Base-by-base conservation (phyloP, 371 early-diverging fungal genomes). In the Mortierella sp. region DNA sequence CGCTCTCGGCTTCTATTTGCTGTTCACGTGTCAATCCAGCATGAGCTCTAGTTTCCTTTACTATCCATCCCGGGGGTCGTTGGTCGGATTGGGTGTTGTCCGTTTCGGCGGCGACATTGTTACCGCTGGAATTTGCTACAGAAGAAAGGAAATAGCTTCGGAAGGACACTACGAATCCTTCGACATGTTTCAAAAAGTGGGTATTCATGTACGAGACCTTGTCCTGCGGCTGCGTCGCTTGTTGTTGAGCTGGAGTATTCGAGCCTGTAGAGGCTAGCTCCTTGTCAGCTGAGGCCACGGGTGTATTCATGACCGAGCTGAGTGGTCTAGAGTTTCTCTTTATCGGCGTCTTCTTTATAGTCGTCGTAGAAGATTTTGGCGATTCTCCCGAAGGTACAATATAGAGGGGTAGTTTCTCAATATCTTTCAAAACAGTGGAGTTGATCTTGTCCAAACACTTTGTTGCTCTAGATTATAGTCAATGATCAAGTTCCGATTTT, bases 391-490 rank as follows among this genome's bases (percentile, higher is more conserved):
- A n/a, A 1, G 69, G 70, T 15, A 66, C 19, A 4, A 47, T 48
- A 11, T 75, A 79, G 2, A 72, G 52, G 1, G 76, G 72, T 3
- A 82, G 23, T 11, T 48, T 11, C 14, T 70, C 52, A 45, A 81
- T 82, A 18, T 81, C 72, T 7, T 81, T 66, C 44, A 81, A 29
- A n/a, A 77, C 76, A n/a, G 57, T 67, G 14, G 29, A 29, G 19
- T 74, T 62, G 26, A 74, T 48, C 45, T 67, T 76, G 29, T 50
- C 25, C 26, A 18, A 26, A 62, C 29, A 62, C 55, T 19, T 29
- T 59, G 46, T 47, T 21, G 29, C 23, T 18, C 43, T 59, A 58
- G 12, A 37, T 37, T 9, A 37, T 37, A 37, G n/a, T n/a, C n/a
- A n/a, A n/a, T n/a, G n/a, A n/a, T n/a, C n/a, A n/a, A n/a, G n/a